These are phyloP conservation scores for Pseudognaphalium luteoalbum DNA, from an alignment of 129 eudicot genomes.

Conservation along the genomic window DNA sequence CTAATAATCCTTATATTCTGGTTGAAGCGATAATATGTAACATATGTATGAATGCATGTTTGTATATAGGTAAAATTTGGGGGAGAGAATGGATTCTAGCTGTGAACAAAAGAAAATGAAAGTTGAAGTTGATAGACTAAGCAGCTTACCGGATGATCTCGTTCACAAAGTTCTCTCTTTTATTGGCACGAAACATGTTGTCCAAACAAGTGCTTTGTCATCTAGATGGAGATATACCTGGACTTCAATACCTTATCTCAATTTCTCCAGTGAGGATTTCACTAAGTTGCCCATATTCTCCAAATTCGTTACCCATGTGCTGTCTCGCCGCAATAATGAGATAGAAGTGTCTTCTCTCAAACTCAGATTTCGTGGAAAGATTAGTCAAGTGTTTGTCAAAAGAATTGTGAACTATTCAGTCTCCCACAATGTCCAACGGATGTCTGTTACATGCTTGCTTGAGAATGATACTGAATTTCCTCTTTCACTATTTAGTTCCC, in stretches of 20 bases:
- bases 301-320: constrained; percentile 1
- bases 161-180: constrained; percentile 17
- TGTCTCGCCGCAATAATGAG: constrained; percentile 2
- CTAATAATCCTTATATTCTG: too few species aligned
- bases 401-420: constrained; percentile 1
- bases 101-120: too few species aligned
- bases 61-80: too few species aligned
- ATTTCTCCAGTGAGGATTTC: not conserved
- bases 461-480: not conserved
- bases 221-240: not conserved
- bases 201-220: constrained; percentile 11
- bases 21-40: too few species aligned
- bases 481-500: not conserved
- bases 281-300: not conserved
- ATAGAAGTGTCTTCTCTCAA: constrained; percentile 1
- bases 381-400: constrained; percentile 2
- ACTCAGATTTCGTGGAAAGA: constrained; percentile 1
- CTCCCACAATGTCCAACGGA: constrained; percentile 20
- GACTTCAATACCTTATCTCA: constrained; percentile 12
- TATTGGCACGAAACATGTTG: not conserved
- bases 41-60: too few species aligned
- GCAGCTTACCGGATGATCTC: constrained; percentile 18
- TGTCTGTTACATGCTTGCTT: not conserved
- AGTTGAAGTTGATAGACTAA: not conserved
- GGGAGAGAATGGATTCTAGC: too few species aligned